phyloP scores from a whole-genome alignment of 768 basidiomycete genomes.

The Crucibulum laeve region DNA sequence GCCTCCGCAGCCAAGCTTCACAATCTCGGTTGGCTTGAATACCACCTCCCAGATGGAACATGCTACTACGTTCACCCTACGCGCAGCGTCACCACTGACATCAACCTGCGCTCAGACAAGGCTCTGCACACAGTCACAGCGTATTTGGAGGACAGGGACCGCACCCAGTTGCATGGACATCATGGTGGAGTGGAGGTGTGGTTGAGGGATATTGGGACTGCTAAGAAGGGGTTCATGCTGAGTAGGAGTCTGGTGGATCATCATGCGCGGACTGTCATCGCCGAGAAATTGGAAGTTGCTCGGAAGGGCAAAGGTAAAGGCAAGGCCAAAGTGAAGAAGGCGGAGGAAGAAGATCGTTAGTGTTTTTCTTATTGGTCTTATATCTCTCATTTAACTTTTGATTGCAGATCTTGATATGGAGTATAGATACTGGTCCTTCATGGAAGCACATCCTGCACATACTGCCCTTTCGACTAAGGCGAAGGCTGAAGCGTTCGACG shows the following conservation, averaged over 20 bases:
- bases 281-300: too few relatives aligned
- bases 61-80: slow-evolving; percentile 69
- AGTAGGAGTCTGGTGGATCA: slow-evolving; percentile 67
- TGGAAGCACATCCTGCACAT: slow-evolving; percentile 79
- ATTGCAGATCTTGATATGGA: slow-evolving; percentile 67
- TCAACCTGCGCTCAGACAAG: slow-evolving; percentile 53
- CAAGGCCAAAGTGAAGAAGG: too few relatives aligned
- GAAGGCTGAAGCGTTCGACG: slow-evolving; percentile 66
- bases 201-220: slow-evolving; percentile 41
- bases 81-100: slow-evolving; percentile 62
- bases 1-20: slow-evolving; percentile 24
- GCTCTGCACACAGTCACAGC: slow-evolving; percentile 44
- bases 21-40: slow-evolving; percentile 71
- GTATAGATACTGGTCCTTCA: slow-evolving; percentile 78
- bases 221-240: slow-evolving; percentile 27
- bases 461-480: slow-evolving; percentile 50
- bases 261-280: slow-evolving; percentile 44
- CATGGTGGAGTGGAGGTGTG: slow-evolving; percentile 53
- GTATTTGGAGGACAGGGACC: slow-evolving; percentile 43
- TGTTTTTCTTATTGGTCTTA: slow-evolving; percentile 9
- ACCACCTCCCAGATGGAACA: slow-evolving; percentile 68
- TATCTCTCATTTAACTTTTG: not conserved
- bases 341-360: slow-evolving; percentile 40
- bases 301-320: slow-evolving; percentile 19
- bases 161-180: slow-evolving; percentile 15